Base-by-base conservation (phyloP, 2,329 filamentous ascomycete genomes). In the Lecanicillium sp. region DNA sequence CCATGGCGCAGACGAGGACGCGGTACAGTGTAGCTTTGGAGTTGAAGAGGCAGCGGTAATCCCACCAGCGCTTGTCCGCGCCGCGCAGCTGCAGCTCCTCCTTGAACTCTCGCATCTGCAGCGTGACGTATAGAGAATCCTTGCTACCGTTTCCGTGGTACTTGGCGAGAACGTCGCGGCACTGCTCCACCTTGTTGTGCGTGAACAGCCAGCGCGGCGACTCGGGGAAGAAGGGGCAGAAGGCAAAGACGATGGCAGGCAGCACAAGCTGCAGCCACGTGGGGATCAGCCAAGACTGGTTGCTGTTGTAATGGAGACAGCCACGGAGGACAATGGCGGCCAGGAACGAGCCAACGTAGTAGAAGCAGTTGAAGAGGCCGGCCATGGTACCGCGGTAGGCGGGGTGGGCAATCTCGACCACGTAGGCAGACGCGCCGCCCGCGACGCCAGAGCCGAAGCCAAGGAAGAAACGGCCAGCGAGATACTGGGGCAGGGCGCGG, bases 381-480 rank as follows among this genome's bases (percentile, higher is more conserved):
- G 51, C 52, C 20, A 68, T 55, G 12, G 60, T 45, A 33, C 65
- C 65, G 36, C 65, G 59, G 44, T 61, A 65, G 8, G 60, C 62
- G 3, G 64, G 65, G 45, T 65, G 61, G 37, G 58, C 59, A 30
- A 66, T 60, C 46, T 68, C 65, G 14, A 65, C 57, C 27, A 66
- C 61, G 47, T 67, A 67, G 18, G 65, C 63, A 15, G 62, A 57
- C 32, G 32, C 38, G 35, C 25, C 32, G 59, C 19, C 61, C 60
- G 45, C 33, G 14, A 42, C 40, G n/a, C 33, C 33, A 17, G 30
- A 33, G 8, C 66, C 66, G 45, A 79, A 79, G 38, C 77, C 77
- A 3, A 81, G 68, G 15, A 81, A 56, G 57, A 81, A 79, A 19
- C 75, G 68, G n/a, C 75, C 75, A 31, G 67, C 69, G 55, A 72